Percentiles rank a stretch among this genome's conserved stretches.
Evolutionary conservation across 2,329 filamentous ascomycete species (phyloP).

Genomic region (Nannizziopsis arthrosporioides): DNA sequence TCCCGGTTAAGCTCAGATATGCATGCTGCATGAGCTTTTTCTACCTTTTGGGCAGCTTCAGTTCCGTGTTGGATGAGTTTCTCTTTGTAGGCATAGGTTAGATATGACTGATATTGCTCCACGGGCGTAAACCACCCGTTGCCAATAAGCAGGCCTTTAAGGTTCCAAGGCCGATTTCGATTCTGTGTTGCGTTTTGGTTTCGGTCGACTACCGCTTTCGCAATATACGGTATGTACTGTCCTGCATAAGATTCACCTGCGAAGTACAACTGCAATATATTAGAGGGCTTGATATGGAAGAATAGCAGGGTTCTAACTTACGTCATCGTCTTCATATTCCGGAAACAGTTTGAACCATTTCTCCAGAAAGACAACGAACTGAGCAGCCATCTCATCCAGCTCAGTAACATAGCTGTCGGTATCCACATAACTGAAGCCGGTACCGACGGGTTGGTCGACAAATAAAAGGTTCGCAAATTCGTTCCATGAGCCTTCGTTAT

Average conservation of each 20-base stretch:
- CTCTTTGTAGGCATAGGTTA: slow-evolving; percentile 67
- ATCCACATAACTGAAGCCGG: slow-evolving; percentile 90
- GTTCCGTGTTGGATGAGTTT: slow-evolving; percentile 59
- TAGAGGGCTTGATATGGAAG: not conserved
- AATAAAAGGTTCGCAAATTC: slow-evolving; percentile 96
- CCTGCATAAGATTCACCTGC: slow-evolving; percentile 95
- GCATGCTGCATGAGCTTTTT: slow-evolving; percentile 59
- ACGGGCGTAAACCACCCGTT: slow-evolving; percentile 93
- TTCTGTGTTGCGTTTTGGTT: slow-evolving; percentile 51
- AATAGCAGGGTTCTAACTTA: slow-evolving; percentile 42
- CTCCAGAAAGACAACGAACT: slow-evolving; percentile 80
- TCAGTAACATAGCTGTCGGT: slow-evolving; percentile 78
- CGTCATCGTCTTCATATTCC: slow-evolving; percentile 82
- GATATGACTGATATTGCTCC: slow-evolving; percentile 81
- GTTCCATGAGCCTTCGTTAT: slow-evolving; percentile 95
- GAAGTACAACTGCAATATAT: slow-evolving; percentile 60
- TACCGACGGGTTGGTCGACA: slow-evolving; percentile 93
- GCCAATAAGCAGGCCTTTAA: slow-evolving; percentile 80
- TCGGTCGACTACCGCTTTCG: slow-evolving; percentile 75
- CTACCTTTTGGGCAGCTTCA: slow-evolving; percentile 51
- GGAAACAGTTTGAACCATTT: slow-evolving; percentile 88
- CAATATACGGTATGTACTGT: slow-evolving; percentile 94
- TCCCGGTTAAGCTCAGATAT: slow-evolving; percentile 48
- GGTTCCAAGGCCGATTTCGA: slow-evolving; percentile 52
- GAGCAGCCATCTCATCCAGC: slow-evolving; percentile 73